Evolutionary conservation across 2,329 filamentous ascomycete genomes (phyloP).

Genomic region (Alternaria novae-zelandiae): DNA sequence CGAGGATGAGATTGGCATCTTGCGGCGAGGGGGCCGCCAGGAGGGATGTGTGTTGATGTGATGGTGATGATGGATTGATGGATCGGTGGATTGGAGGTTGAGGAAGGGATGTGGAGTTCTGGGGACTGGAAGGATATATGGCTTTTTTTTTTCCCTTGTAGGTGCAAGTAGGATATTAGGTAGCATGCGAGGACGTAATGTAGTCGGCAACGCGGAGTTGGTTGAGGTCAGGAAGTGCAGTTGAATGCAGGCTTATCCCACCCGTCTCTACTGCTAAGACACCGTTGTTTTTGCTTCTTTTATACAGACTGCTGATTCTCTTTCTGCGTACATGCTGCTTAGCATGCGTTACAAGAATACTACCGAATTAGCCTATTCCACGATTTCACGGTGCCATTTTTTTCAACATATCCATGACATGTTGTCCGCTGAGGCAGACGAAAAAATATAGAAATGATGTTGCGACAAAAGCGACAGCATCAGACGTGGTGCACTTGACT

Average conservation of each 20-base stretch:
- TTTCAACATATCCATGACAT: neutral
- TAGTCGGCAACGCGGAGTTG: neutral
- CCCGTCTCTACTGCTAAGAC: neutral
- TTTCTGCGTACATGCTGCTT: neutral
- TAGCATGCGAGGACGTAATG: neutral
- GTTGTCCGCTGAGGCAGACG: neutral
- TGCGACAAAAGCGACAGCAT: neutral
- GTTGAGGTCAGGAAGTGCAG: neutral
- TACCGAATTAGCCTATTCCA: neutral
- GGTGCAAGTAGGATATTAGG: neutral
- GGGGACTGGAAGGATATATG: neutral
- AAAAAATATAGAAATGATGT: neutral
- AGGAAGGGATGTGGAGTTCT: neutral
- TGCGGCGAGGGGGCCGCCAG: neutral
- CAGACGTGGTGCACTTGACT: neutral
- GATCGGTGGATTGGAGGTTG: neutral
- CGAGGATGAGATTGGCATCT: neutral
- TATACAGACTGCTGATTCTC: neutral
- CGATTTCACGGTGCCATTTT: neutral
- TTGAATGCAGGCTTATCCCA: neutral
- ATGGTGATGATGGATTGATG: neutral
- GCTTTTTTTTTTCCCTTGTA: neutral
- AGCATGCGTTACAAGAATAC: neutral
- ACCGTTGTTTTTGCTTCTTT: neutral
- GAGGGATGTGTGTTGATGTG: neutral